Conservation (phyloP, 1,284 basidiomycete species). For the Ustilago bromivora region DNA sequence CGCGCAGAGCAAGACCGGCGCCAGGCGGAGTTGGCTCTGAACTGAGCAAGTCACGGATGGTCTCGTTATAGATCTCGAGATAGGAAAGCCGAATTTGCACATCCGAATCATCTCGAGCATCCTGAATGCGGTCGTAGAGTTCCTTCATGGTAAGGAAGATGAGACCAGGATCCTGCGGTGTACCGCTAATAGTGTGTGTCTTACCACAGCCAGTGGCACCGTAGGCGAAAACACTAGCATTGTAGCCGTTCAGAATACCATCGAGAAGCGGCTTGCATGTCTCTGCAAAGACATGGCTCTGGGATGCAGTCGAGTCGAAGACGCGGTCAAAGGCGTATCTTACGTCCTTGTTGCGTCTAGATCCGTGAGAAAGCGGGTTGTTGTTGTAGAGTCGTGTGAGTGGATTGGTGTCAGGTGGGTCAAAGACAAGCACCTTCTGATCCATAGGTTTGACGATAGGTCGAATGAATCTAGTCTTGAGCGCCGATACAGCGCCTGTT, state of each 20-base stretch:
- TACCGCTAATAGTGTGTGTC: conserved; percentile 69
- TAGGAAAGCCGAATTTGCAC: conserved; percentile 66
- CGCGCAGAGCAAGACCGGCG: conserved; percentile 63
- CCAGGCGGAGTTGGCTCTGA: conserved; percentile 63
- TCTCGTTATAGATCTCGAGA: conserved; percentile 70
- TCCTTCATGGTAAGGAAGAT: conserved; percentile 70
- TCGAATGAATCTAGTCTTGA: conserved; percentile 59
- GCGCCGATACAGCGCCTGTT: conserved; percentile 17
- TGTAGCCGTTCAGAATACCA: conserved; percentile 67
- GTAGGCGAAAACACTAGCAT: conserved; percentile 69
- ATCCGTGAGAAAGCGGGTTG: conserved; percentile 35
- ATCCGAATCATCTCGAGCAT: conserved; percentile 59
- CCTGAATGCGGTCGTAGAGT: conserved; percentile 66
- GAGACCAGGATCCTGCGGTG: conserved; percentile 64
- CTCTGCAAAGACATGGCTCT: conserved; percentile 63
- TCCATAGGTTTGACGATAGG: conserved; percentile 67
- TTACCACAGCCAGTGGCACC: conserved; percentile 69
- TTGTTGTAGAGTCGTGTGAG: conserved; percentile 51
- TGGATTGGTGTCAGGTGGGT: conserved; percentile 64
- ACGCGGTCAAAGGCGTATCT: conserved; percentile 69
- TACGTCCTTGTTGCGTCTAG: conserved; percentile 57
- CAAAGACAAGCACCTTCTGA: conserved; percentile 68
- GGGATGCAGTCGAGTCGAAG: conserved; percentile 59
- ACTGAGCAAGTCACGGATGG: conserved; percentile 67
- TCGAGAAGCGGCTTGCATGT: conserved; percentile 66